phyloP scores from a whole-genome alignment of 2,329 filamentous ascomycete genomes.

The Alternaria gansuensis region DNA sequence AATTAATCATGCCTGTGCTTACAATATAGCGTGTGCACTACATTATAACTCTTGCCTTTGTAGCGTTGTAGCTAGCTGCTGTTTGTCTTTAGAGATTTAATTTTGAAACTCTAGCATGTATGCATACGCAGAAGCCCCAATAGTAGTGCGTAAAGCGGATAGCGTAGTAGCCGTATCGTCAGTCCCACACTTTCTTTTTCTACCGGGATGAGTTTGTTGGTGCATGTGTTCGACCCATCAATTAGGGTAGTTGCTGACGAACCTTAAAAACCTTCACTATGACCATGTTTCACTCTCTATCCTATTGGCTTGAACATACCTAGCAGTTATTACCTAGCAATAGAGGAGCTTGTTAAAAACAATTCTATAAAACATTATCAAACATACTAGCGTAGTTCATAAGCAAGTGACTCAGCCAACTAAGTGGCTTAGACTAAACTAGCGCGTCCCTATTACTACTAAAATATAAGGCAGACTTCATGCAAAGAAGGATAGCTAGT shows the following conservation, averaged over 20 bases:
- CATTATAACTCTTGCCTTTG: too few relatives aligned
- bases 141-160: not conserved
- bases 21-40: too few relatives aligned
- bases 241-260: not conserved
- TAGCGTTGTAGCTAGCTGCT: too few relatives aligned
- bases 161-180: not conserved
- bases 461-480: too few relatives aligned
- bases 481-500: too few relatives aligned
- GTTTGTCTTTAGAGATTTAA: too few relatives aligned
- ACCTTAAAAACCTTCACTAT: not conserved
- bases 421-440: too few relatives aligned
- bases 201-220: constrained; percentile 1
- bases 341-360: constrained; percentile 1
- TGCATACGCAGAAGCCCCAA: too few relatives aligned
- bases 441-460: too few relatives aligned
- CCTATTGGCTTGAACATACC: not conserved
- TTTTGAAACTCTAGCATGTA: too few relatives aligned
- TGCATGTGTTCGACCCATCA: constrained; percentile 1
- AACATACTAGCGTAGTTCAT: not conserved
- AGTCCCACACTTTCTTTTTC: constrained; percentile 2
- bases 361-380: constrained; percentile 3
- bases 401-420: too few relatives aligned
- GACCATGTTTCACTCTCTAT: constrained; percentile 2
- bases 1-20: too few relatives aligned
- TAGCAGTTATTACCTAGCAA: constrained; percentile 1